These are phyloP conservation scores for Plasmodium blacklocki DNA, from an alignment of 169 alveolate genomes.

Conservation along the genomic window DNA sequence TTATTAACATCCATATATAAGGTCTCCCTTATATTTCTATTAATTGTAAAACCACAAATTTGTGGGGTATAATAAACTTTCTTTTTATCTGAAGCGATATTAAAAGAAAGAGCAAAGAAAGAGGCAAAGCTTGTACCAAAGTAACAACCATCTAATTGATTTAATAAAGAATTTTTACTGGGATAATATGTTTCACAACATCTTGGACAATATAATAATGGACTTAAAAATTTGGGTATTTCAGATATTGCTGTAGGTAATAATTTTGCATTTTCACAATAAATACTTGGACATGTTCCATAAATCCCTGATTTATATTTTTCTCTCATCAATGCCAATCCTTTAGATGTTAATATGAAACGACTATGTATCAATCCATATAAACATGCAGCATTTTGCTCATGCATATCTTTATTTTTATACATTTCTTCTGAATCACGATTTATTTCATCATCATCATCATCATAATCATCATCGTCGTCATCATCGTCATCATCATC, in stretches of 20 bases:
- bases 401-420: conserved; percentile 84
- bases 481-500: conserved; percentile 88
- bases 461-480: conserved; percentile 83
- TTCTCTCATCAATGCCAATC: conserved; percentile 91
- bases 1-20: conserved; percentile 36
- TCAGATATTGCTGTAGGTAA: conserved; percentile 94
- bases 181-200: conserved; percentile 91
- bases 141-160: conserved; percentile 93
- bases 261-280: conserved; percentile 90
- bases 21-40: conserved; percentile 52
- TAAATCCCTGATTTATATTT: conserved; percentile 89
- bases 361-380: conserved; percentile 94
- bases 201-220: conserved; percentile 93
- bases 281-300: conserved; percentile 92
- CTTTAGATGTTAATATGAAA: conserved; percentile 91
- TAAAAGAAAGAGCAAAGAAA: conserved; percentile 82
- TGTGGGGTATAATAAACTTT: conserved; percentile 63
- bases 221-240: conserved; percentile 89
- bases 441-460: conserved; percentile 77
- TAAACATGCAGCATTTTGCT: conserved; percentile 90
- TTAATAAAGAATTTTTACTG: conserved; percentile 84
- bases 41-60: conserved; percentile 62
- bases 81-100: conserved; percentile 59
- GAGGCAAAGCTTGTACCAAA: conserved; percentile 95
- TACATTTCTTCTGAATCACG: conserved; percentile 78